Percentiles rank a stretch among this genome's conserved stretches.
Evolutionary conservation across 805 yeast species (phyloP).

Genomic region (Allodekkera sacchari): DNA sequence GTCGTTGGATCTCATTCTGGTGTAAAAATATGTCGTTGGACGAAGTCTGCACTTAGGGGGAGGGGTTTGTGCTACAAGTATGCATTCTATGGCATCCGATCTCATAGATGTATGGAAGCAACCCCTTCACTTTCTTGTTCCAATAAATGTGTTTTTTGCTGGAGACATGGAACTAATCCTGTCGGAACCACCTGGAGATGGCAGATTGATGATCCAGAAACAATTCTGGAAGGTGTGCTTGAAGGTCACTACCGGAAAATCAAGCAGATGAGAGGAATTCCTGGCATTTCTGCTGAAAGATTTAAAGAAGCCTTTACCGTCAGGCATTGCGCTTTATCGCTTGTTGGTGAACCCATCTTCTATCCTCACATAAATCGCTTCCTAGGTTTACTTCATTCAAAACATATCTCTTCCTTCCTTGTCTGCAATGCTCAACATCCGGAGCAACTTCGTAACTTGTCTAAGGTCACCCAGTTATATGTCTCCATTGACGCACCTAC

Average conservation of each 20-base stretch:
- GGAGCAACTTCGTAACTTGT: constrained; percentile 57
- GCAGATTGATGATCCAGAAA: constrained; percentile 89
- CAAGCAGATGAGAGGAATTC: constrained; percentile 92
- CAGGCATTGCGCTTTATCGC: constrained; percentile 82
- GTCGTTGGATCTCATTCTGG: constrained; percentile 93
- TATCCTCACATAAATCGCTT: constrained; percentile 88
- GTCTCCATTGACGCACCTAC: constrained; percentile 95
- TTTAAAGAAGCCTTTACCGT: constrained; percentile 88
- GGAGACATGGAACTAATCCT: constrained; percentile 97
- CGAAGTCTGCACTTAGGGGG: constrained; percentile 88
- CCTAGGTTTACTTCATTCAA: constrained; percentile 68
- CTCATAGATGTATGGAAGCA: constrained; percentile 93
- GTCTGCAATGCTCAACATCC: constrained; percentile 98
- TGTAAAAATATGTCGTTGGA: constrained; percentile 93
- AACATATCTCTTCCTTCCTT: constrained; percentile 74
- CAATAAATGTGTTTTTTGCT: constrained; percentile 91
- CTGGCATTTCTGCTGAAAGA: constrained; percentile 84
- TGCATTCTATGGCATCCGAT: constrained; percentile 84
- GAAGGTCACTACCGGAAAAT: constrained; percentile 87
- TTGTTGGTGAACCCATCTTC: constrained; percentile 93
- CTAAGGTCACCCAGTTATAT: constrained; percentile 81
- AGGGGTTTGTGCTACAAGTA: constrained; percentile 91
- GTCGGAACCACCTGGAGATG: constrained; percentile 95
- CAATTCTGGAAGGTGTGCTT: constrained; percentile 74
- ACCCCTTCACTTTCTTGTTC: constrained; percentile 93